phyloP scores from a whole-genome alignment of 169 alveolate species.

The Plasmodium ovale region DNA sequence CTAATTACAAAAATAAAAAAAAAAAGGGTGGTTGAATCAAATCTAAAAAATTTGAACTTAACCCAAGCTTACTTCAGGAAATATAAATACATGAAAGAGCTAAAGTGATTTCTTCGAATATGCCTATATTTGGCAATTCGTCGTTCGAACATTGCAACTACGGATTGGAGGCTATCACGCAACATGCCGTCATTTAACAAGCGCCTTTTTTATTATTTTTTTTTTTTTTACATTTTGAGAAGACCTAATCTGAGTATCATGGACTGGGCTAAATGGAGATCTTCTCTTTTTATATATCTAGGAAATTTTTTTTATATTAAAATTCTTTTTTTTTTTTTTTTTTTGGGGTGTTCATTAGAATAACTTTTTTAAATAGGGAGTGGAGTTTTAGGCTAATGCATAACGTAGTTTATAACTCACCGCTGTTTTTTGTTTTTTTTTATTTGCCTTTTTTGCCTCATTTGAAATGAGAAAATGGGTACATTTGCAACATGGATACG shows the following conservation, averaged over 20 bases:
- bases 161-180: no score
- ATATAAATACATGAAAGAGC: conserved; percentile 26
- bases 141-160: no score
- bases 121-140: no score
- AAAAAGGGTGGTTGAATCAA: conserved; percentile 18
- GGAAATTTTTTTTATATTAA: not conserved
- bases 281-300: no score
- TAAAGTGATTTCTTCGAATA: conserved; percentile 2
- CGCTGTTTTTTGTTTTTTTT: not conserved
- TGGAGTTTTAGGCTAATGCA: no score
- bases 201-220: not conserved
- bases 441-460: not conserved
- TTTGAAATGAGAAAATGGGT: not conserved
- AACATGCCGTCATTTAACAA: not conserved
- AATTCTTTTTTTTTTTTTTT: not conserved
- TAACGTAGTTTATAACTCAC: not conserved
- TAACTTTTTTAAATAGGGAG: no score
- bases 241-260: no score
- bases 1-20: conserved; percentile 39
- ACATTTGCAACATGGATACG: not conserved
- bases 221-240: not conserved
- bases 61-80: conserved; percentile 73
- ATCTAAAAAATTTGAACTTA: conserved; percentile 36
- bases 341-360: no score
- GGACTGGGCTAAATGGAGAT: no score